Evolutionary conservation across 805 yeast species (phyloP), one percentile per base, ranked within the genome.

Genomic region (Scheffersomyces stipitis): DNA sequence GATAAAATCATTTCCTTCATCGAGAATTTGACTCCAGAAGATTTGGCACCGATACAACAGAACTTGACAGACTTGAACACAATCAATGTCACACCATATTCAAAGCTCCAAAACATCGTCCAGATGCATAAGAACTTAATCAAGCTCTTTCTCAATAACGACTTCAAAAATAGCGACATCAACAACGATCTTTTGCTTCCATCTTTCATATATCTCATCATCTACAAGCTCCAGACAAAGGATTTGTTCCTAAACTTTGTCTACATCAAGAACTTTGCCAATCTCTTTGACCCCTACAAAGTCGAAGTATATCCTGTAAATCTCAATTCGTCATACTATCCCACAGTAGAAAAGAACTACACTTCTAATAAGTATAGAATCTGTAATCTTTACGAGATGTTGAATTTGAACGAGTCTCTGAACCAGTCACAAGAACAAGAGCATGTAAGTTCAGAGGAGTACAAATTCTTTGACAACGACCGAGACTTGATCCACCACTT

Each of bases 181-280:
- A 65, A 58, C 47, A 68, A 66, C 45, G 74, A 69, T 38, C 39
- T 64, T n/a, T 49, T 69, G 26, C 52, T 69, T 28, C 74, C 74
- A 3, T 51, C 62, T 4, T 51, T 69, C 39, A 68, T 69, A 17
- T 65, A 61, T 40, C 45, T 62, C 29, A 45, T 67, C 15, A 54
- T 69, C 17, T 55, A 62, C 36, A 57, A 63, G 45, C 27, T 42
- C 31, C 32, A 42, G 26, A 37, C 36, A 15, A 36, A 38, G 18
- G 71, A 67, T 14, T 47, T 68, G 22, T 62, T 54, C 42, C 54
- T 68, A 37, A 63, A 64, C 39, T 61, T 68, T 46, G 45, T 52
- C 15, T 69, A 66, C 37, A 60, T 68, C 33, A 60, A 59, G 37
- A 58, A 62, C 41, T 69, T 69, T 37, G 41, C 59, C 31, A 56